A percentile compares a stretch with the other conserved stretches of the same genome.
phyloP scores from a whole-genome alignment of 805 yeast genomes.

The Schizosaccharomyces osmophilus region DNA sequence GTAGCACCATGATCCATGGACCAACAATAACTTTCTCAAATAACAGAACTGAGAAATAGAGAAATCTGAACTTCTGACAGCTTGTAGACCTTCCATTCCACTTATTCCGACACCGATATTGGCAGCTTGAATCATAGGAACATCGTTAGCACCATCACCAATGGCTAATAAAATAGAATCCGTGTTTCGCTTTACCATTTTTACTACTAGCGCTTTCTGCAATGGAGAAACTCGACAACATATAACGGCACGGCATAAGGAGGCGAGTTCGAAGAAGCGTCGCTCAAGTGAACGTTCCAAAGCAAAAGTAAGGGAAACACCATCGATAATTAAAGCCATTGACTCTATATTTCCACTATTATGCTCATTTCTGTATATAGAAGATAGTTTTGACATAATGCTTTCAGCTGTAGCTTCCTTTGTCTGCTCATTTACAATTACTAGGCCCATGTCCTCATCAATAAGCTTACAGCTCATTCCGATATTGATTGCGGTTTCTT shows the following conservation, averaged over 20 bases:
- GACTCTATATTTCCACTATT: constrained; percentile 41
- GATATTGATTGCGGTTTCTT: constrained; percentile 92
- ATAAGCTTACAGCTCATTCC: constrained; percentile 92
- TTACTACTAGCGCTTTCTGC: constrained; percentile 88
- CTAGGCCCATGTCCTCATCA: constrained; percentile 84
- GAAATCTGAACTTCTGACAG: constrained; percentile 92
- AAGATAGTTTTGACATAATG: constrained; percentile 47
- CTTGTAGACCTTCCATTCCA: constrained; percentile 99
- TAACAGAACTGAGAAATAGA: constrained; percentile 89
- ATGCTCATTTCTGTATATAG: constrained; percentile 18
- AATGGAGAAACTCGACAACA: constrained; percentile 96
- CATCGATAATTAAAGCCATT: constrained; percentile 79
- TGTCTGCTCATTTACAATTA: constrained; percentile 68
- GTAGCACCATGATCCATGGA: constrained; percentile 95
- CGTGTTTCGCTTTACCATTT: constrained; percentile 65
- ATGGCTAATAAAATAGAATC: constrained; percentile 60
- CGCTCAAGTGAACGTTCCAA: constrained; percentile 61
- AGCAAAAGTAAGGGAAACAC: constrained; percentile 71
- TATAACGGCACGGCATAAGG: constrained; percentile 78
- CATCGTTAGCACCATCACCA: constrained; percentile 99
- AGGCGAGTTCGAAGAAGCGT: constrained; percentile 51
- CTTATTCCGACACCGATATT: constrained; percentile 97
- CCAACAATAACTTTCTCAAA: constrained; percentile 56
- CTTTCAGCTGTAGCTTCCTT: constrained; percentile 56
- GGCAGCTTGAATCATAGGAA: constrained; percentile 96